Conservation (phyloP, 768 basidiomycete genomes). For the Pulveroboletus ravenelii region DNA sequence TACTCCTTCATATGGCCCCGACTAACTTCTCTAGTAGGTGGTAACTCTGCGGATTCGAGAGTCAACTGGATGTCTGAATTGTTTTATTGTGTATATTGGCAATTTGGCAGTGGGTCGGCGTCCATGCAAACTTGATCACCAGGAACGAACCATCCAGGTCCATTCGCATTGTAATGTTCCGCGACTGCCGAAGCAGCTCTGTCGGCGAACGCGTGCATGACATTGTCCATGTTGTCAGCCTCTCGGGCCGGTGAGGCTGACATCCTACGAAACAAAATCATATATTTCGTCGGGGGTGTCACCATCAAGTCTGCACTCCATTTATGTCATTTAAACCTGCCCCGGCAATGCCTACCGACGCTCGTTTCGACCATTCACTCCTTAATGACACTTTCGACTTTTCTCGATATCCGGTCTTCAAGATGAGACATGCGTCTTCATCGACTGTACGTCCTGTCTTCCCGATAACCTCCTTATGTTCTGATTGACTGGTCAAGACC, state of each 20-base stretch:
- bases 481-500: neutral
- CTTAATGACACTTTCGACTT: constrained; percentile 20
- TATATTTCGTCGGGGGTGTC: neutral
- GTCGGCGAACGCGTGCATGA: neutral
- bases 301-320: neutral
- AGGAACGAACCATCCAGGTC: constrained; percentile 13
- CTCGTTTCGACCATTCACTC: constrained; percentile 20
- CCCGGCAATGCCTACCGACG: constrained; percentile 5
- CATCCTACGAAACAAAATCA: neutral
- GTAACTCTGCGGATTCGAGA: no score
- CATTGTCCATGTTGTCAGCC: constrained; percentile 8
- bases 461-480: neutral
- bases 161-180: neutral
- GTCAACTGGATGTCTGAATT: no score
- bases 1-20: no score
- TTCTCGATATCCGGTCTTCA: constrained; percentile 10
- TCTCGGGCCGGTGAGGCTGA: constrained; percentile 11
- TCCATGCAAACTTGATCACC: no score
- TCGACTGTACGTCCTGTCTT: constrained; percentile 7
- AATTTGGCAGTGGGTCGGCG: no score
- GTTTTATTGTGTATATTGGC: no score
- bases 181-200: neutral
- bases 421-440: neutral
- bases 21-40: no score
- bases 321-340: neutral